Evolutionary conservation across 441 rosid species (phyloP), one percentile per base, ranked within the genome.

Genomic region (Geranium incanum): DNA sequence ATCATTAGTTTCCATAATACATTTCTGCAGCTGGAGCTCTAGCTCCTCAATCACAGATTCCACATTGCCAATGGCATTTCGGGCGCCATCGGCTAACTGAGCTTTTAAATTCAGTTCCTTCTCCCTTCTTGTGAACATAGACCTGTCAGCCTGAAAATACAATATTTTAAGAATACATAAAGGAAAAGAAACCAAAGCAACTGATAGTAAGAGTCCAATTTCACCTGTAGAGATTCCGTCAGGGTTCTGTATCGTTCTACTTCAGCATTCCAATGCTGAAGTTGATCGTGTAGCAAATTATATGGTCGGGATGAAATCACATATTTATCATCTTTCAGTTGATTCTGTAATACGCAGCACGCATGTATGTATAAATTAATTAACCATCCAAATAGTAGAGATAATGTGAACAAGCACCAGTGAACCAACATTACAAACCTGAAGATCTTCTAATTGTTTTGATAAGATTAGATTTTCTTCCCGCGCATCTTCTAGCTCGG

Each of bases 1-100:
- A 71, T 90, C 94, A 85, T 95, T 92, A 84, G 84, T 95, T 83
- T 95, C 99, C 69, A 72, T 62, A 41, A 84, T 79, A 88, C 89
- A 89, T 76, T 83, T 88, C 80, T 87, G 91, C 74, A 95, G 78
- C 85, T 90, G 85, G 76, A 81, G 78, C 82, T 92, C 92, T 67
- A 95, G 85, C 78, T 84, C 93, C 78, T 84, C 88, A 71, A 88
- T 83, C 84, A 85, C 85, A 74, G 92, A 81, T 72, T 85, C 92
- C 55, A 80, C 77, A 79, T 71, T 75, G 52, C 83, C 86, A 55
- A 73, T 72, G 50, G 78, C 81, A 79, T 77, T 84, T 76, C 86
- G 86, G 48, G 89, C 88, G 48, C 89, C 88, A 76, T 92, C 98
- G 64, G 81, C 83, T n/a, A 85, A 85, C 81, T 88, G 97, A 50